phyloP scores from a whole-genome alignment of 345 rosid species.

The Pugionium dolabratum region DNA sequence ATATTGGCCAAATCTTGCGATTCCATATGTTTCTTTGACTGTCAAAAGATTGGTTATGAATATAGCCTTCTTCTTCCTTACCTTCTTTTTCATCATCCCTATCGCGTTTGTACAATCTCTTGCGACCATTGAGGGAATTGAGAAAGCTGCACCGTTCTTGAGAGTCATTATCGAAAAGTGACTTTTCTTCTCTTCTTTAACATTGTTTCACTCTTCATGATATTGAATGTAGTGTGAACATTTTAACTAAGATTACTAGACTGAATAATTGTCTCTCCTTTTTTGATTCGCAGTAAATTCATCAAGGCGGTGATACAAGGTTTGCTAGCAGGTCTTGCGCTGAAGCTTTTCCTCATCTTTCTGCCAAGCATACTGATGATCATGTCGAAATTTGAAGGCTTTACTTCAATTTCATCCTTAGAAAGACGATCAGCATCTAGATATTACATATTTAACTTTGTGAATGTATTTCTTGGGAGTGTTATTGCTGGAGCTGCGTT shows the following conservation, averaged over 20 bases:
- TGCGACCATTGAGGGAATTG: constrained; percentile 83
- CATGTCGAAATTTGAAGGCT: constrained; percentile 97
- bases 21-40: constrained; percentile 76
- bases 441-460: constrained; percentile 75
- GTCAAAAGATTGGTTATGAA: constrained; percentile 68
- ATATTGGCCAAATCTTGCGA: constrained; percentile 81
- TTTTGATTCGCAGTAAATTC: constrained; percentile 51
- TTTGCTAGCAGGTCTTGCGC: constrained; percentile 74
- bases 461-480: constrained; percentile 79
- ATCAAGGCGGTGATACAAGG: constrained; percentile 79
- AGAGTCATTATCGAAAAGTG: constrained; percentile 61
- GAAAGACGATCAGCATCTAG: constrained; percentile 92
- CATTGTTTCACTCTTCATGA: constrained; percentile 2
- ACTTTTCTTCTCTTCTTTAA: constrained; percentile 40
- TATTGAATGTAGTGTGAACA: not conserved
- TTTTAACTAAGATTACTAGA: too few relatives aligned
- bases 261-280: not conserved
- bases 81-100: constrained; percentile 95
- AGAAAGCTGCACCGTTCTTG: constrained; percentile 70
- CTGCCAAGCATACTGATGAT: constrained; percentile 90
- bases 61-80: constrained; percentile 90
- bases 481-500: constrained; percentile 74
- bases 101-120: constrained; percentile 87
- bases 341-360: constrained; percentile 96
- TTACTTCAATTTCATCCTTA: constrained; percentile 63